Percentiles rank a stretch among this genome's conserved stretches.
Evolutionary conservation across 2,329 filamentous ascomycete genomes (phyloP).

Genomic region (Akanthomyces muscarius): DNA sequence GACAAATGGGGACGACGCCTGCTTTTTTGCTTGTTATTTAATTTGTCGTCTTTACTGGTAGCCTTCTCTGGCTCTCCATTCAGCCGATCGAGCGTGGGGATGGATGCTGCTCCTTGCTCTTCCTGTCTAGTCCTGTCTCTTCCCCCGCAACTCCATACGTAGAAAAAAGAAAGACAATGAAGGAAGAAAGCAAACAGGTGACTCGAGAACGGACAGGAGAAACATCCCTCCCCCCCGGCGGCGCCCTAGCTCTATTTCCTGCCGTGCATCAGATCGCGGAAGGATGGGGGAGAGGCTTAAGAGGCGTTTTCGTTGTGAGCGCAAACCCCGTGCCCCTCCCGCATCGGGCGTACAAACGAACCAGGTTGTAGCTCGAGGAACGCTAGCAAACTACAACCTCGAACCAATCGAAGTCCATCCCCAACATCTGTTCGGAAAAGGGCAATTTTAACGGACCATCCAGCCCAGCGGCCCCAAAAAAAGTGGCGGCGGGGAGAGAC

Average conservation of each 20-base stretch:
- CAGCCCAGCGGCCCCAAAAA: neutral
- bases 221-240: too few species aligned
- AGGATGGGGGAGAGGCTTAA: neutral
- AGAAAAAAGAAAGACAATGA: neutral
- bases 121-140: neutral
- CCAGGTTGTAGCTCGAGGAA: neutral
- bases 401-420: neutral
- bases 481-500: neutral
- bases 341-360: neutral
- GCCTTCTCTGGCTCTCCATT: neutral
- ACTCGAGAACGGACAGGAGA: too few species aligned
- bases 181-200: too few species aligned
- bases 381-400: neutral
- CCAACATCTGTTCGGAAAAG: neutral
- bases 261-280: neutral
- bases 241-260: too few species aligned
- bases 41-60: neutral
- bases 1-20: neutral
- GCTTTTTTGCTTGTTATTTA: neutral
- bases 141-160: neutral
- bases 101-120: neutral
- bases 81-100: neutral
- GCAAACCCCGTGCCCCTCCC: neutral
- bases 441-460: neutral
- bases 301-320: neutral